These are phyloP conservation scores for Vishniacozyma victoriae DNA, from an alignment of 768 basidiomycete genomes.

Conservation along the genomic window DNA sequence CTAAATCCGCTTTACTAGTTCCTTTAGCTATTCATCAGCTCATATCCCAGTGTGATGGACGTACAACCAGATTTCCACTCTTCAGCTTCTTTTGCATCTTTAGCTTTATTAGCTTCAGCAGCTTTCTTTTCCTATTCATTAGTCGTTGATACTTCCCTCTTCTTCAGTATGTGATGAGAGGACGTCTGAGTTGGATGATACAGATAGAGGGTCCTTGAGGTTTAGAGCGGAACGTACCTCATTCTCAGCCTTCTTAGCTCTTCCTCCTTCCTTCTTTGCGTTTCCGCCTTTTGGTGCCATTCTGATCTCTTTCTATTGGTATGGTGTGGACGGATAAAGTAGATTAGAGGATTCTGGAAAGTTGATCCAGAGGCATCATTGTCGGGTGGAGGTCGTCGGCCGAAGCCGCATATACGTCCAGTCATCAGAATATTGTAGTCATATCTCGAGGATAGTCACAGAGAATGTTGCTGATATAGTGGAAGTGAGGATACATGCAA, in stretches of 20 bases:
- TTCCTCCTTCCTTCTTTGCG: slow-evolving; percentile 84
- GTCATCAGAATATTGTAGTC: no score
- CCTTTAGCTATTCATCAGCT: slow-evolving; percentile 28
- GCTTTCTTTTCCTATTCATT: slow-evolving; percentile 30
- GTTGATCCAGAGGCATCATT: no score
- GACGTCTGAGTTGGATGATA: background rate
- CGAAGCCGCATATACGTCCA: no score
- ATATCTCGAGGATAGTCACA: no score
- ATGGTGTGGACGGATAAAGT: no score
- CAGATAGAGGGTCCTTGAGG: background rate
- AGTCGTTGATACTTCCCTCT: no score
- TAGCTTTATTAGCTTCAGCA: slow-evolving; percentile 26
- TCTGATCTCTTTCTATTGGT: no score
- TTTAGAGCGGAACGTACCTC: no score
- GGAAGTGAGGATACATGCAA: no score
- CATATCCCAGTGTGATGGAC: slow-evolving; percentile 10
- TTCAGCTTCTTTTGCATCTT: slow-evolving; percentile 41
- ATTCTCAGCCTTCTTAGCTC: slow-evolving; percentile 62
- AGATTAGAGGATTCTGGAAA: no score
- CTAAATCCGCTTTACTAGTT: slow-evolving; percentile 34
- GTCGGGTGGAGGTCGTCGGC: no score
- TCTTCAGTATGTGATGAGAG: background rate
- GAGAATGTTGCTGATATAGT: no score
- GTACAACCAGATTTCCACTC: slow-evolving; percentile 66
- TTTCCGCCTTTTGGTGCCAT: slow-evolving; percentile 77